Evolutionary conservation across 371 early-diverging fungal species (phyloP).

Genomic region (Mortierella sp.): DNA sequence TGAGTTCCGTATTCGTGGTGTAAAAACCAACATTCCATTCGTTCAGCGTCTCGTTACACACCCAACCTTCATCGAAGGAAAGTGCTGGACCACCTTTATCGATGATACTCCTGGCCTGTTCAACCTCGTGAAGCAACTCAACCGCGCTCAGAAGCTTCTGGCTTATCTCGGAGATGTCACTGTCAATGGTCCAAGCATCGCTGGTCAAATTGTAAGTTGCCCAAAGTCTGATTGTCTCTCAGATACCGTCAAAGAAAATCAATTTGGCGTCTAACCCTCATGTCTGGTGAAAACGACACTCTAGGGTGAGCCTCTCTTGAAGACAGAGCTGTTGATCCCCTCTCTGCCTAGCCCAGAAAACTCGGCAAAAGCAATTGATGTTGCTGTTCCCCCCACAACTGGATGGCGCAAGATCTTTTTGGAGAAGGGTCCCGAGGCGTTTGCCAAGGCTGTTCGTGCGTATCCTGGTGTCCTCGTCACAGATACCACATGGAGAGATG

Average conservation of each 20-base stretch:
- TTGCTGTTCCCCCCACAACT: constrained; percentile 64
- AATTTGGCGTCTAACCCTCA: too few species aligned
- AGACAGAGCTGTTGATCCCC: constrained; percentile 71
- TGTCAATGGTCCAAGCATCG: constrained; percentile 92
- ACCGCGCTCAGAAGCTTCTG: constrained; percentile 90
- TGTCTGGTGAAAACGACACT: too few species aligned
- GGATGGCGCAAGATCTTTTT: constrained; percentile 93
- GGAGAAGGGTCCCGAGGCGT: constrained; percentile 86
- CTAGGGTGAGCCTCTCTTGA: constrained; percentile 70
- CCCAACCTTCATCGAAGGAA: constrained; percentile 78
- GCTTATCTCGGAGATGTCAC: constrained; percentile 90
- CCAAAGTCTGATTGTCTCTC: constrained; percentile 1
- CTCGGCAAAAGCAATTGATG: constrained; percentile 58
- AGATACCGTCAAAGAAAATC: too few species aligned
- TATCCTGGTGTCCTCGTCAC: constrained; percentile 90
- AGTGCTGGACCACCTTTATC: constrained; percentile 96
- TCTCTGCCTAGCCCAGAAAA: constrained; percentile 58
- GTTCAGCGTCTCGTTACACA: constrained; percentile 86
- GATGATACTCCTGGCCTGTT: constrained; percentile 94
- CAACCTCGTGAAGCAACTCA: constrained; percentile 75
- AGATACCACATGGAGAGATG: constrained; percentile 97
- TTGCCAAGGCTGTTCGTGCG: constrained; percentile 89
- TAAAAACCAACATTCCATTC: constrained; percentile 96
- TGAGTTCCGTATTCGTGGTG: constrained; percentile 95
- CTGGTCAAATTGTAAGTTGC: constrained; percentile 79